Conservation (phyloP, 2,329 filamentous ascomycete species). For the Curvularia eragrostidis region DNA sequence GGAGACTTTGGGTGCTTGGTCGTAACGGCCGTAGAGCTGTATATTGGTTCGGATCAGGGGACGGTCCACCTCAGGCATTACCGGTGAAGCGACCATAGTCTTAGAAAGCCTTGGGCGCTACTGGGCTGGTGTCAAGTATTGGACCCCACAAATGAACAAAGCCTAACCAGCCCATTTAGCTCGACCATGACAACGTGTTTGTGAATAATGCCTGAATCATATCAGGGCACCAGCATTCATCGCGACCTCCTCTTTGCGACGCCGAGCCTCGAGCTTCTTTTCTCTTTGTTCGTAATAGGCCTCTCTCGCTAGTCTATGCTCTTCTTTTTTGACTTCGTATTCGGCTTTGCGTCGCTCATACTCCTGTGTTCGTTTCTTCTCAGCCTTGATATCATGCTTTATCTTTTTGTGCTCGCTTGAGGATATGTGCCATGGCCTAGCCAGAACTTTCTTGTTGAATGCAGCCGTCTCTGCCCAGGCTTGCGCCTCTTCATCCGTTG, state of each 20-base stretch:
- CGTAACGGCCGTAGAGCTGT: not conserved
- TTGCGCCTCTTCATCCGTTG: constrained; percentile 62
- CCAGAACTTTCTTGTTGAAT: constrained; percentile 59
- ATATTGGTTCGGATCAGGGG: not conserved
- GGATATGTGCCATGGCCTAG: constrained; percentile 60
- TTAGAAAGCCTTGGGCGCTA: not conserved
- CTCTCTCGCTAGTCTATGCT: constrained; percentile 41
- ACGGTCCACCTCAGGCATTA: not conserved
- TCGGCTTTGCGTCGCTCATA: constrained; percentile 44
- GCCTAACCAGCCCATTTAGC: not conserved
- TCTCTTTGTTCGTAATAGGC: constrained; percentile 41
- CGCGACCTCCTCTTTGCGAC: constrained; percentile 53
- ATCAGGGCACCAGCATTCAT: constrained; percentile 53
- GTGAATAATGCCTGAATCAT: constrained; percentile 10
- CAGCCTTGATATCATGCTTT: constrained; percentile 47
- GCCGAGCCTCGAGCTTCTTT: constrained; percentile 52
- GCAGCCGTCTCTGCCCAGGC: constrained; percentile 60
- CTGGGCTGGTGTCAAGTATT: not conserved
- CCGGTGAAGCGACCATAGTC: not conserved
- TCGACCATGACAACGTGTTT: too few species aligned
- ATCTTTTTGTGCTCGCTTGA: constrained; percentile 54
- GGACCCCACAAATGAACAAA: not conserved
- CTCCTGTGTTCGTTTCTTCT: constrained; percentile 49
- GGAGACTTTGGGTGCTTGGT: not conserved
- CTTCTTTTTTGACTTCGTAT: constrained; percentile 42